phyloP scores from a whole-genome alignment of 2,329 filamentous ascomycete genomes.

The Ustilaginoidea virens region DNA sequence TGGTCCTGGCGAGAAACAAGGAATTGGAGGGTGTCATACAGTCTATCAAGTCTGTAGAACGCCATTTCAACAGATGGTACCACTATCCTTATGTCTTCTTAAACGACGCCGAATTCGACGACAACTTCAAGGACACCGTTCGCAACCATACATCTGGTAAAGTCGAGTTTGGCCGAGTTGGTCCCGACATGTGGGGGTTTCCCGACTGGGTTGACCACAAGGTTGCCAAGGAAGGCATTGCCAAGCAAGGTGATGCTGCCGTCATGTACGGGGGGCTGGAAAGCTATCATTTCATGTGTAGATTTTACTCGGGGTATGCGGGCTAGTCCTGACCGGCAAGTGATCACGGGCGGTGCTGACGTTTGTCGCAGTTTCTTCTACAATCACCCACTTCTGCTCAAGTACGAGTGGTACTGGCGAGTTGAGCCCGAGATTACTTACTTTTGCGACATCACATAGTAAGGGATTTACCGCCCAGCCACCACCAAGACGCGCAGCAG shows the following conservation, averaged over 20 bases:
- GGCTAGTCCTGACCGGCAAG: neutral
- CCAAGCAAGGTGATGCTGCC: constrained; percentile 88
- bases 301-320: constrained; percentile 90
- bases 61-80: constrained; percentile 98
- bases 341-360: constrained; percentile 8
- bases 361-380: constrained; percentile 60
- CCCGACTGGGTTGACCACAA: constrained; percentile 93
- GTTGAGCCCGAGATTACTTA: constrained; percentile 99
- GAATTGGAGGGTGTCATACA: constrained; percentile 92
- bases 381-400: constrained; percentile 84
- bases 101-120: constrained; percentile 94
- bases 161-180: constrained; percentile 91
- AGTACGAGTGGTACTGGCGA: constrained; percentile 99
- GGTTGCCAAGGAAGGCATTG: constrained; percentile 88
- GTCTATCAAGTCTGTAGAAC: constrained; percentile 93
- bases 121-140: constrained; percentile 78
- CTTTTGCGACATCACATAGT: constrained; percentile 99
- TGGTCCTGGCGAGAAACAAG: constrained; percentile 90
- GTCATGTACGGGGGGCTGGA: constrained; percentile 99
- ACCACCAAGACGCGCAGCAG: too few relatives aligned
- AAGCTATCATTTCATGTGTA: constrained; percentile 98
- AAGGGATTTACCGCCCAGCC: too few relatives aligned
- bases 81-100: constrained; percentile 97
- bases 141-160: constrained; percentile 74
- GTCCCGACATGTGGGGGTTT: constrained; percentile 84